Evolutionary conservation across 108 stramenopile species (phyloP).

Genomic region (Craspedostauros australis): DNA sequence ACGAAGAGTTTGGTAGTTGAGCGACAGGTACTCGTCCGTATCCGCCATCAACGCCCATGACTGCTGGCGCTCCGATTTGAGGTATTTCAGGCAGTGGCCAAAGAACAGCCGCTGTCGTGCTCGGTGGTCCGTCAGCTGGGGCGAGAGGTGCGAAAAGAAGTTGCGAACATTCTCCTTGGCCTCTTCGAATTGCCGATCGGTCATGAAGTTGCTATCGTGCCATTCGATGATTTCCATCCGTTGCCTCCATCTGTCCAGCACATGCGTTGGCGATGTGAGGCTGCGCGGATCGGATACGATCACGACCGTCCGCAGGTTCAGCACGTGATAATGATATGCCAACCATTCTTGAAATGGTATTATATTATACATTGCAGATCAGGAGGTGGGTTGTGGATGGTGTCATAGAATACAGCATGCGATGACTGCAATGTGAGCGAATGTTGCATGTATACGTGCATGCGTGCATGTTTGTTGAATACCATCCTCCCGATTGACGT

Average conservation of each 20-base stretch:
- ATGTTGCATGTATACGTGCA: too few relatives aligned
- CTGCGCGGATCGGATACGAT: constrained; percentile 37
- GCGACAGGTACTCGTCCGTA: constrained; percentile 49
- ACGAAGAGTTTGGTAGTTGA: constrained; percentile 20
- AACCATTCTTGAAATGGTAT: too few relatives aligned
- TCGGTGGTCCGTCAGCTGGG: constrained; percentile 22
- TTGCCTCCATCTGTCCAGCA: constrained; percentile 31
- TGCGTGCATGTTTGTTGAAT: too few relatives aligned
- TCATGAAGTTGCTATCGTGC: constrained; percentile 18
- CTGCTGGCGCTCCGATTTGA: constrained; percentile 13
- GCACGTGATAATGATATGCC: constrained; percentile 47
- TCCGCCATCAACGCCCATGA: constrained; percentile 52
- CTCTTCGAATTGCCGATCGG: constrained; percentile 12
- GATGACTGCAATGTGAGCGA: too few relatives aligned
- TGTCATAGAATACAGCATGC: too few relatives aligned
- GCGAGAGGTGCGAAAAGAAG: constrained; percentile 14
- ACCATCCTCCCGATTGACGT: too few relatives aligned
- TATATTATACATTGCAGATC: too few relatives aligned
- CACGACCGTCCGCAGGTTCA: constrained; percentile 34
- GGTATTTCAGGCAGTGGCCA: constrained; percentile 30
- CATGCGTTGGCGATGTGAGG: constrained; percentile 22
- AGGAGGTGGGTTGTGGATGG: too few relatives aligned
- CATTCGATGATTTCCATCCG: constrained; percentile 30
- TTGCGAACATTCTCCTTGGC: constrained; percentile 6
- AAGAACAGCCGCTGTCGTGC: constrained; percentile 45